These are phyloP conservation scores for Amylocarpus encephaloides DNA, from an alignment of 2,329 filamentous ascomycete genomes.

Conservation along the genomic window DNA sequence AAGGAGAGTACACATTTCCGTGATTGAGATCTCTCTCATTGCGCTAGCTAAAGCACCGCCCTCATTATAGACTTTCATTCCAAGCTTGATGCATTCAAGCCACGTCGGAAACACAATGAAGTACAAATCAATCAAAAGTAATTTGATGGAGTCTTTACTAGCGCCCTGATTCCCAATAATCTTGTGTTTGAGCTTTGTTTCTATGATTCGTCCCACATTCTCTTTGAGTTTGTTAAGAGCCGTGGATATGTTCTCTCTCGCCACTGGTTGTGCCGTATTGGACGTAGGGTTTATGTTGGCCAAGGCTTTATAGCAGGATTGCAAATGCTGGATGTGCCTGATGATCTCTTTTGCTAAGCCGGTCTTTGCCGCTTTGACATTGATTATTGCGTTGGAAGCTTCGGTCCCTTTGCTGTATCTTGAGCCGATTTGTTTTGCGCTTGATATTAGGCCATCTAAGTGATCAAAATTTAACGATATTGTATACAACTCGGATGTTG, in stretches of 20 bases:
- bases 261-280: too few relatives aligned
- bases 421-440: neutral
- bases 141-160: neutral
- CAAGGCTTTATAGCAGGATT: too few relatives aligned
- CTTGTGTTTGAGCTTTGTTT: neutral
- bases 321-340: too few relatives aligned
- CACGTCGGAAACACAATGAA: slow-evolving; percentile 7
- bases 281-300: too few relatives aligned
- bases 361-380: neutral
- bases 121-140: slow-evolving; percentile 9
- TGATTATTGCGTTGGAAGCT: neutral
- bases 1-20: neutral
- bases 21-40: neutral
- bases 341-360: too few relatives aligned
- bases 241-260: too few relatives aligned
- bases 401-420: neutral
- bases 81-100: slow-evolving; percentile 6
- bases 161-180: neutral
- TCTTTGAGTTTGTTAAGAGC: too few relatives aligned
- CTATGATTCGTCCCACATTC: too few relatives aligned
- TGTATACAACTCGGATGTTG: neutral
- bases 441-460: neutral
- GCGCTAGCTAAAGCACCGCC: neutral
- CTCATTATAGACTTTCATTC: neutral
- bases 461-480: neutral